These are phyloP conservation scores for Aspergillus awamori DNA, from an alignment of 2,329 filamentous ascomycete genomes.

Conservation along the genomic window DNA sequence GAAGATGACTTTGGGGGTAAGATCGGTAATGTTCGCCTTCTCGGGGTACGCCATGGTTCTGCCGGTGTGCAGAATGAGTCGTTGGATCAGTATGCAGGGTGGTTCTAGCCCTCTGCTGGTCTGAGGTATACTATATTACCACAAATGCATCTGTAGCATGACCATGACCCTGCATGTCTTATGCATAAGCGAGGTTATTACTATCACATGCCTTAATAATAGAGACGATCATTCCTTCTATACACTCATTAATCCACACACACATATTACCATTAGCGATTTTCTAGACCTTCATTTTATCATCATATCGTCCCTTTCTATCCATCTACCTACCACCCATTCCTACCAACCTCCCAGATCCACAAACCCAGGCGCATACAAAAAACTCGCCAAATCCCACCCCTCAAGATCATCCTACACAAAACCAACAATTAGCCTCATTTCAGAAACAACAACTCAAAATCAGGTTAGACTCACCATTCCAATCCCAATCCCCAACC, in stretches of 20 bases:
- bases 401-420: neutral
- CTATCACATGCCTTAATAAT: no score
- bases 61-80: conserved; percentile 48
- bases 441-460: neutral
- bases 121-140: neutral
- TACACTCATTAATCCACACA: neutral
- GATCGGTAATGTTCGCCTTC: conserved; percentile 48
- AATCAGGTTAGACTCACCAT: neutral
- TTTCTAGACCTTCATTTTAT: neutral
- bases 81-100: conserved; percentile 41
- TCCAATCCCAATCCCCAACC: neutral
- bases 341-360: neutral
- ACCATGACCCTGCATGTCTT: neutral
- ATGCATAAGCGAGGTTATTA: neutral
- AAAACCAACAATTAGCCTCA: neutral
- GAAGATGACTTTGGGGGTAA: conserved; percentile 50
- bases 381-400: neutral
- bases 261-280: neutral
- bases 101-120: conserved; percentile 23
- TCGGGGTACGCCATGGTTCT: conserved; percentile 51
- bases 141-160: neutral
- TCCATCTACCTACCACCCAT: neutral
- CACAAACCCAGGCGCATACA: neutral
- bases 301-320: neutral
- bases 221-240: no score